phyloP scores from a whole-genome alignment of 2,329 filamentous ascomycete genomes.

The Alternaria viburni region DNA sequence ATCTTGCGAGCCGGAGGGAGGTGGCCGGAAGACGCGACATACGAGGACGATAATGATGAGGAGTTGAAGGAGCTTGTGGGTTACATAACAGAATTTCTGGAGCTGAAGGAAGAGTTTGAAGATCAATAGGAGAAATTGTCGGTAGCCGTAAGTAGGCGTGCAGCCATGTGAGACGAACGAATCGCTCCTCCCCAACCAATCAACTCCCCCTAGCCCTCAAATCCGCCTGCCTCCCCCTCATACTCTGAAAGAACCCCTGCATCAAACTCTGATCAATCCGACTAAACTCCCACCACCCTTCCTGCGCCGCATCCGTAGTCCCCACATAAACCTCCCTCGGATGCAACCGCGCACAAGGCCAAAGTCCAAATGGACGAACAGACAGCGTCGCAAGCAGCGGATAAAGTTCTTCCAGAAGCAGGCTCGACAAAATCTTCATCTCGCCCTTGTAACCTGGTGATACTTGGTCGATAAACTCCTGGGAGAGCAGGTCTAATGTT shows the following conservation, averaged over 20 bases:
- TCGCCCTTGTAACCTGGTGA: neutral
- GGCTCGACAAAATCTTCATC: neutral
- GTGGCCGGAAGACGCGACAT: neutral
- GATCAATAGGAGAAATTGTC: no score
- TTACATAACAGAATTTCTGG: neutral
- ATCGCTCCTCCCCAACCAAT: neutral
- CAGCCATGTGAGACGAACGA: no score
- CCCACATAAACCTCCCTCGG: constrained; percentile 22
- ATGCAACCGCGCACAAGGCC: constrained; percentile 21
- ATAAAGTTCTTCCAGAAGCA: neutral
- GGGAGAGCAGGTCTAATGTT: neutral
- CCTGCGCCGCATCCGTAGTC: constrained; percentile 14
- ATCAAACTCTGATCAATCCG: constrained; percentile 3
- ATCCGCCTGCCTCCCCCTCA: constrained; percentile 3
- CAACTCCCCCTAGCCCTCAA: neutral
- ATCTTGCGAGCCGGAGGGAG: neutral
- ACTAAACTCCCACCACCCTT: constrained; percentile 18
- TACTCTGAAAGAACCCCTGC: neutral
- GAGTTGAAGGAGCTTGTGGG: neutral
- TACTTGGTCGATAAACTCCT: neutral
- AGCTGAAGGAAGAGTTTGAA: neutral
- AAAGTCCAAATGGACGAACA: constrained; percentile 10
- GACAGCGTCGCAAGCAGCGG: constrained; percentile 4
- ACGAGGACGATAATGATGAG: neutral
- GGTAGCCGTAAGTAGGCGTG: no score